Evolutionary conservation across 1,139 yeast species (phyloP).

Genomic region (Wickerhamiella infanticola): DNA sequence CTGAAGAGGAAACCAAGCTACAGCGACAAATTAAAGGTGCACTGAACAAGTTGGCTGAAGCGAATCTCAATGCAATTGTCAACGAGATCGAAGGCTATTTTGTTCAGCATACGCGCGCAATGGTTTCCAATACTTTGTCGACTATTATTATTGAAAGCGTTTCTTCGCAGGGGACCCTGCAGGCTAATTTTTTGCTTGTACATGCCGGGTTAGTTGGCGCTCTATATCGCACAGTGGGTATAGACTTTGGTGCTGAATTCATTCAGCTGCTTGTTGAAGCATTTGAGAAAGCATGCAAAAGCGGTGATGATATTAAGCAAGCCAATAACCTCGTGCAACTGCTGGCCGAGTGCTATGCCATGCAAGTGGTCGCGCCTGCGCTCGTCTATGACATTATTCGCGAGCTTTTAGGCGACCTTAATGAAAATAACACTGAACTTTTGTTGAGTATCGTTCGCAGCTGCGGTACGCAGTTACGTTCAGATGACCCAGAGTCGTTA

Average conservation of each 20-base stretch:
- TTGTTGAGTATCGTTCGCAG: slow-evolving; percentile 55
- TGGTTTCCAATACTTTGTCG: slow-evolving; percentile 56
- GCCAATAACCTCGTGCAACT: slow-evolving; percentile 58
- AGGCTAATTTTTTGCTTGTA: slow-evolving; percentile 65
- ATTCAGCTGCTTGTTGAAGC: slow-evolving; percentile 64
- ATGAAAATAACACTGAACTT: slow-evolving; percentile 63
- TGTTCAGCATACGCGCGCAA: slow-evolving; percentile 53
- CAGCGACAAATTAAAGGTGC: slow-evolving; percentile 59
- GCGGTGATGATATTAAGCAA: slow-evolving; percentile 33
- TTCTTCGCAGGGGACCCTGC: slow-evolving; percentile 43
- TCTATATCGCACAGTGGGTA: slow-evolving; percentile 60
- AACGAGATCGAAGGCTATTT: slow-evolving; percentile 52
- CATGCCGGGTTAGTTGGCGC: slow-evolving; percentile 71
- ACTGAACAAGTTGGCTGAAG: slow-evolving; percentile 72
- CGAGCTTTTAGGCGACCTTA: slow-evolving; percentile 38
- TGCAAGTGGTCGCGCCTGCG: slow-evolving; percentile 59
- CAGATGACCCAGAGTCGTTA: slow-evolving; percentile 78
- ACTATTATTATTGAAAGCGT: slow-evolving; percentile 49
- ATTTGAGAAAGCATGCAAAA: slow-evolving; percentile 29
- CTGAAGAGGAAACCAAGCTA: slow-evolving; percentile 31
- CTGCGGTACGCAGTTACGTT: slow-evolving; percentile 71
- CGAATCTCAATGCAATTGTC: slow-evolving; percentile 58
- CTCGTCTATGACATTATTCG: slow-evolving; percentile 64
- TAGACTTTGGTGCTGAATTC: slow-evolving; percentile 80
- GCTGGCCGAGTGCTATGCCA: slow-evolving; percentile 59